Conservation (phyloP, 1,139 yeast species). For the Petasospora fabianii region DNA sequence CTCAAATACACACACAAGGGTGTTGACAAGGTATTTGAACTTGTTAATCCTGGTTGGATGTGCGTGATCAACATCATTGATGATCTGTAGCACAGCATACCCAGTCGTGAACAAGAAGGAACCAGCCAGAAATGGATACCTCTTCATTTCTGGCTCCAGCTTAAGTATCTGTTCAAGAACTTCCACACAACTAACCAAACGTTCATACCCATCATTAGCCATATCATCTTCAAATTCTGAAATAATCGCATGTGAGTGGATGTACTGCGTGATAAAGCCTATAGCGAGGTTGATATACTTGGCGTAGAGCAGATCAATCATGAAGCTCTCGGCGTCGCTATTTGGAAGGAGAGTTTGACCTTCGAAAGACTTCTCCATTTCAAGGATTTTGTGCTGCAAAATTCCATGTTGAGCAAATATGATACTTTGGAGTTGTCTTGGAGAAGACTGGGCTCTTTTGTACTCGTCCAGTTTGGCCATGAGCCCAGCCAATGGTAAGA, state of each 20-base stretch:
- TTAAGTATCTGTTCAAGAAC: conserved; percentile 21
- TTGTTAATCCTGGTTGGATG: conserved; percentile 21
- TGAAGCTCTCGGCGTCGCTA: conserved; percentile 7
- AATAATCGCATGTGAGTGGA: conserved; percentile 7
- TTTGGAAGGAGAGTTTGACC: conserved; percentile 4
- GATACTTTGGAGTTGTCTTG: conserved; percentile 1
- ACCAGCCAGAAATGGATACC: conserved; percentile 24
- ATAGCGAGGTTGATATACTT: conserved; percentile 18
- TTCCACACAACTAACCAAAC: conserved; percentile 18
- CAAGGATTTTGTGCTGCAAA: conserved; percentile 4
- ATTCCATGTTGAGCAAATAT: conserved; percentile 8
- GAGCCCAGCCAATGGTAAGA: conserved; percentile 22
- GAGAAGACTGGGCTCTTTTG: conserved; percentile 6
- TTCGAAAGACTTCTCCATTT: conserved; percentile 5
- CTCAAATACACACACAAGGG: conserved; percentile 25
- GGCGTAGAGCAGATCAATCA: conserved; percentile 21
- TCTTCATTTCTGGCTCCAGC: conserved; percentile 22
- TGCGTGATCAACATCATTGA: conserved; percentile 20
- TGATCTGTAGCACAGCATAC: conserved; percentile 23
- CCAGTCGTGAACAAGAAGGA: conserved; percentile 25
- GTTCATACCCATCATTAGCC: conserved; percentile 13
- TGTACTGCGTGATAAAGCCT: conserved; percentile 19
- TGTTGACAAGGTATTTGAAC: conserved; percentile 24
- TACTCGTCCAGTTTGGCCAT: conserved; percentile 20
- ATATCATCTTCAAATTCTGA: conserved; percentile 14